These are phyloP conservation scores for Malassezia furfur DNA, from an alignment of 1,284 basidiomycete genomes.

Conservation along the genomic window DNA sequence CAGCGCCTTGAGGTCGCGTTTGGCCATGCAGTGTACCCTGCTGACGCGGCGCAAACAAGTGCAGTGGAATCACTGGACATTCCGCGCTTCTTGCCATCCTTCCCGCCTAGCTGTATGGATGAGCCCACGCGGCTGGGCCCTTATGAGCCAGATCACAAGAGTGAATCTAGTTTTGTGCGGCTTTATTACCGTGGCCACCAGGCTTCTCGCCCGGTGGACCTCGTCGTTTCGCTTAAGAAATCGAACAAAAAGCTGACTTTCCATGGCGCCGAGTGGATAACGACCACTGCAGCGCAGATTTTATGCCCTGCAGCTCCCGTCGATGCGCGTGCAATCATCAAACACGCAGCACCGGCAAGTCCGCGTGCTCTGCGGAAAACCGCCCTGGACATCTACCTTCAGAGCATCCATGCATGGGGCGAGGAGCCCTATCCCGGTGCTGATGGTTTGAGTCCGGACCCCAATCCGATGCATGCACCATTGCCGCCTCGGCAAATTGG, in stretches of 20 bases:
- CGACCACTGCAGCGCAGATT: background rate
- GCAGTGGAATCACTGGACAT: background rate
- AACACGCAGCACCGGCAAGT: background rate
- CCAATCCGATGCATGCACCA: background rate
- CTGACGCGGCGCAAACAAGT: background rate
- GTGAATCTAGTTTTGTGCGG: background rate
- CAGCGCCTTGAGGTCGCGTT: background rate
- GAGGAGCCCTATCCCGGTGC: background rate
- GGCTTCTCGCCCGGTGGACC: background rate
- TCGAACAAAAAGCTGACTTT: background rate
- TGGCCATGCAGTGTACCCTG: constrained; percentile 8
- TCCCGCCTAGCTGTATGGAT: constrained; percentile 4
- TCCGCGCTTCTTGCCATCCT: background rate
- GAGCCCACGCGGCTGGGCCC: background rate
- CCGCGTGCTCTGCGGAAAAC: background rate
- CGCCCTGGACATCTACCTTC: background rate
- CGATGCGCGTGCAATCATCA: background rate
- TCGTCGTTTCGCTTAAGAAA: background rate
- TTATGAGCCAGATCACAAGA: background rate
- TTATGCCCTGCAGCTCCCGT: constrained; percentile 6
- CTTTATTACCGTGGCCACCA: background rate
- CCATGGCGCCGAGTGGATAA: background rate
- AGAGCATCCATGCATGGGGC: constrained; percentile 1
- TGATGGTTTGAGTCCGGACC: background rate
- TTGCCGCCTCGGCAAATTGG: background rate